Percentiles rank a stretch among this genome's conserved stretches.
These are phyloP conservation scores for Crucibulum laeve DNA, from an alignment of 768 basidiomycete species.

Conservation along the genomic window DNA sequence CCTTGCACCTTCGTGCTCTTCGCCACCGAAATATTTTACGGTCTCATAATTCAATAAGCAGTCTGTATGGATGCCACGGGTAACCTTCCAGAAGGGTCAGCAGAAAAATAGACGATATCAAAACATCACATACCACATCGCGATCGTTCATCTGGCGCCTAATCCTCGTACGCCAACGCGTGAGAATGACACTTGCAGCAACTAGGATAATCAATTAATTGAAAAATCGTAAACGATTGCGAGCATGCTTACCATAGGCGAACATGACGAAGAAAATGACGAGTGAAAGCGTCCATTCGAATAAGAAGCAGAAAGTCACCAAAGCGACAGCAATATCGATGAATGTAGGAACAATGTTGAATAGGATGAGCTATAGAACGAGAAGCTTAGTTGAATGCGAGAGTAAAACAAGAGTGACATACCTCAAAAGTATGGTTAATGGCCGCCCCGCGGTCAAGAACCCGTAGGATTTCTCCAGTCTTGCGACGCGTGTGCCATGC, in stretches of 20 bases:
- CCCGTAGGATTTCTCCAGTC: constrained; percentile 81
- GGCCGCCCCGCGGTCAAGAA: constrained; percentile 79
- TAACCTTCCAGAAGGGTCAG: constrained; percentile 37
- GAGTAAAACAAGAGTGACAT: constrained; percentile 5
- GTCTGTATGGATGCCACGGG: constrained; percentile 81
- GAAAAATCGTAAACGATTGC: constrained; percentile 36
- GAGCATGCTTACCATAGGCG: constrained; percentile 52
- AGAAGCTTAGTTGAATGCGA: neutral
- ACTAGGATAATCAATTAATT: constrained; percentile 38
- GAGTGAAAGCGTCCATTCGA: constrained; percentile 63
- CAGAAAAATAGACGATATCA: neutral
- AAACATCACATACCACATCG: constrained; percentile 53
- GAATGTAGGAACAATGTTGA: constrained; percentile 79
- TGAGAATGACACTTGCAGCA: constrained; percentile 54
- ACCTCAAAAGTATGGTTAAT: constrained; percentile 82
- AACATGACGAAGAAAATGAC: constrained; percentile 73
- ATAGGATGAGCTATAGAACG: constrained; percentile 61
- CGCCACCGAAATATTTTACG: constrained; percentile 87
- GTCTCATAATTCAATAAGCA: constrained; percentile 80
- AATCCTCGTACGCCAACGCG: constrained; percentile 70
- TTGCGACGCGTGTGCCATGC: constrained; percentile 79
- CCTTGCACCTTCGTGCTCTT: constrained; percentile 70
- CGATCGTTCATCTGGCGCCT: constrained; percentile 78
- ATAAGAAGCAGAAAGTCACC: constrained; percentile 55
- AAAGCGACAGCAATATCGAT: constrained; percentile 75